Evolutionary conservation across 495 filamentous ascomycete species (phyloP).

Genomic region (Entonaema liquescens): DNA sequence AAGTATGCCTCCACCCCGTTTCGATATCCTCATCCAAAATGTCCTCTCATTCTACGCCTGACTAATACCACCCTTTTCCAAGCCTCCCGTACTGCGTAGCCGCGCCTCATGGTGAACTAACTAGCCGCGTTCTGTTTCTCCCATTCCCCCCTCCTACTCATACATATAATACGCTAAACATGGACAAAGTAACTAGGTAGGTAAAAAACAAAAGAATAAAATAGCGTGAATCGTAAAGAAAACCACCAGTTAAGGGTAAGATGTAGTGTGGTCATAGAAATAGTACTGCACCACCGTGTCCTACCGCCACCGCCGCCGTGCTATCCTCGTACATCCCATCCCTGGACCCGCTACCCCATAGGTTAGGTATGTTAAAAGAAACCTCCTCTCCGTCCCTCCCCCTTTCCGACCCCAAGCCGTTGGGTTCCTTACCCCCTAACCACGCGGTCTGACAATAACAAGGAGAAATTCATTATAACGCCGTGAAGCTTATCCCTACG

Average conservation of each 20-base stretch:
- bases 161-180: not conserved
- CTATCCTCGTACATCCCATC: not conserved
- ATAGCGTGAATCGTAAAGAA: not conserved
- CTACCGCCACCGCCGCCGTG: not conserved
- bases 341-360: not conserved
- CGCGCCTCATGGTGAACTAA: not conserved
- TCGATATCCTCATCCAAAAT: conserved; percentile 1
- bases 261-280: not conserved
- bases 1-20: not conserved
- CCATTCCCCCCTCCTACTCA: not conserved
- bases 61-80: not conserved
- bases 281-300: not conserved
- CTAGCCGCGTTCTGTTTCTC: not conserved
- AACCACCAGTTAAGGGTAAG: not conserved
- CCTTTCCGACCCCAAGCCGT: no score
- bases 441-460: no score
- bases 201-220: not conserved
- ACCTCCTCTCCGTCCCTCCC: no score
- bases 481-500: no score
- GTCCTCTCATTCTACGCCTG: not conserved
- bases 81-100: not conserved
- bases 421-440: no score
- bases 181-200: not conserved
- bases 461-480: no score
- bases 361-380: no score